Base-by-base conservation (phyloP, 192 early-diverging fungal genomes). In the Fimicolochytrium jonesii region DNA sequence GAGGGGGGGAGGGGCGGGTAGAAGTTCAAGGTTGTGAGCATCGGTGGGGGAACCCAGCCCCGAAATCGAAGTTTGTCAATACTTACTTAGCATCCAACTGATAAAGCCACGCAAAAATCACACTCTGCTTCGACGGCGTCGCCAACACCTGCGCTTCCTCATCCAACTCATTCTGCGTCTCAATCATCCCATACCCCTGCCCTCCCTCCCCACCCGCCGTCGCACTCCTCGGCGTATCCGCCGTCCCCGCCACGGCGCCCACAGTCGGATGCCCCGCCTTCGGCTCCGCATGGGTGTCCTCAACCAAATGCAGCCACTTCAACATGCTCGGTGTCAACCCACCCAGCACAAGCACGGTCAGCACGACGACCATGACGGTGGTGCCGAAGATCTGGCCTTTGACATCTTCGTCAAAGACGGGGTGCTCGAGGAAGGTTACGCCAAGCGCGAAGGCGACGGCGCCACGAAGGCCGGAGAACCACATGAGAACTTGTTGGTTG, bases 371-470 rank as follows among this genome's bases (percentile, higher is more conserved):
- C 68, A 81, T 78, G 58, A 84, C 78, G 20, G 79, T 77, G 2
- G 82, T 84, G 22, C 82, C 80, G 56, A 84, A 84, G 42, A 84
- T 80, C 18, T 67, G 60, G n/a, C 76, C 73, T 45, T 81, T 82
- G 56, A 78, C 62, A 13, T 71, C 73, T 4, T 57, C 49, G 39
- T 56, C 52, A 59, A 84, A 83, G 45, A 69, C 66, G 4, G 72
- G 75, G 60, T 78, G 68, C 36, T 84, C 82, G 29, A 82, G 68
- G 70, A 84, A 78, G 17, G 70, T 71, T 13, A 84, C 82, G 11
- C 73, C 77, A 18, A 84, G 70, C 13, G 82, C 82, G 60, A 84
- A 84, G 2, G 82, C 82, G 15, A 84, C 82, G 35, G 82, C 82
- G 5, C 82, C 82, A 44, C 82, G 77, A 2, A 84, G 64, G 15